A percentile compares a stretch with the other conserved stretches of the same genome.
Conservation (phyloP, 768 basidiomycete species). For the Mycena rosella region DNA sequence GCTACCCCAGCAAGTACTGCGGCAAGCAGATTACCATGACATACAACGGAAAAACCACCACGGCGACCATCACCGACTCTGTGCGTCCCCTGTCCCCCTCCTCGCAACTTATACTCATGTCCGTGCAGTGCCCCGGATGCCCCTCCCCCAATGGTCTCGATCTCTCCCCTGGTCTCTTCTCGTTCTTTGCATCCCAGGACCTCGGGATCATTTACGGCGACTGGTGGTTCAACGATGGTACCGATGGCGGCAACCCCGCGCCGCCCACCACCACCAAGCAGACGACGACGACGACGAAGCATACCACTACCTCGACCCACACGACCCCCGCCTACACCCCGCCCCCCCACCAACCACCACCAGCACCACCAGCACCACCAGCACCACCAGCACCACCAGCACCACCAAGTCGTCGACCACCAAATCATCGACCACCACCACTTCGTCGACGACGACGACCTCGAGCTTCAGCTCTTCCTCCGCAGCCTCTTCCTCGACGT, state of each 20-base stretch:
- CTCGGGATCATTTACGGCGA: conserved; percentile 70
- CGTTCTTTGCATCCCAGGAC: conserved; percentile 62
- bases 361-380: conserved; percentile 39
- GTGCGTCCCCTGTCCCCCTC: conserved; percentile 20
- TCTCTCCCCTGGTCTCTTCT: conserved; percentile 75
- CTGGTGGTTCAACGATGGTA: conserved; percentile 68
- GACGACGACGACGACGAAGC: conserved; percentile 37
- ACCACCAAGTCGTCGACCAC: conserved; percentile 37
- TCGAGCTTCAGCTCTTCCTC: conserved; percentile 35
- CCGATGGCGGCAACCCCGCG: conserved; percentile 35
- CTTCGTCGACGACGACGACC: conserved; percentile 31
- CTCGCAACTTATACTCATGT: conserved; percentile 3
- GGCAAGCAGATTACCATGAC: conserved; percentile 71
- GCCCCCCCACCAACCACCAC: too few relatives aligned
- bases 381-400: conserved; percentile 37
- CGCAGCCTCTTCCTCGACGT: conserved; percentile 39
- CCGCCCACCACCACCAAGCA: conserved; percentile 38
- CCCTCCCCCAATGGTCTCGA: conserved; percentile 72
- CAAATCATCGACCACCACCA: conserved; percentile 24
- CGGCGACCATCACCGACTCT: conserved; percentile 70
- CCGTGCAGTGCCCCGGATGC: conserved; percentile 73
- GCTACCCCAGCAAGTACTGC: conserved; percentile 73
- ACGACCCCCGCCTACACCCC: too few relatives aligned
- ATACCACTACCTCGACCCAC: not conserved
- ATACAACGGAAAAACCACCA: conserved; percentile 69